These are phyloP conservation scores for Tillandsia fasciculata DNA, from an alignment of 176 grass and related monocot genomes.

Conservation along the genomic window DNA sequence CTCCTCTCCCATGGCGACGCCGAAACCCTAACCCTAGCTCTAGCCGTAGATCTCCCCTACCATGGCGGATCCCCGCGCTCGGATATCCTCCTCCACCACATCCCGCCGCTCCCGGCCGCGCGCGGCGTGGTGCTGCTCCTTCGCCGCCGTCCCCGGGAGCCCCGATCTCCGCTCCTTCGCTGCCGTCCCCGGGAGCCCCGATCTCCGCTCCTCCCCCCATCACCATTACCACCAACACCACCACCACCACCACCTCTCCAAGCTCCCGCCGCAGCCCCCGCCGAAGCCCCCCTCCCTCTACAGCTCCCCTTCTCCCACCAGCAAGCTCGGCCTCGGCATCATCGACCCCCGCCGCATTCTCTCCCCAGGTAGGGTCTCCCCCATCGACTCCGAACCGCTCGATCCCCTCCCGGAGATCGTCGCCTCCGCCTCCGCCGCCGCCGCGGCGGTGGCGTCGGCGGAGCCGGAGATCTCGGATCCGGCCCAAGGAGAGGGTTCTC, in stretches of 20 bases:
- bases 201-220: slow-evolving; percentile 24
- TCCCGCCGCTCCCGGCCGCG: slow-evolving; percentile 25
- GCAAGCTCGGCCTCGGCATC: slow-evolving; percentile 42
- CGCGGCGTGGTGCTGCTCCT: slow-evolving; percentile 72
- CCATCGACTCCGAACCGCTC: slow-evolving; percentile 57
- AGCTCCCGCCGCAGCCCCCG: slow-evolving; percentile 39
- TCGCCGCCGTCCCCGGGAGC: slow-evolving; percentile 35
- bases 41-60: background rate
- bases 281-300: slow-evolving; percentile 51
- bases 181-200: slow-evolving; percentile 38
- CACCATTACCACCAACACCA: background rate
- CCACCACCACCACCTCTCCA: background rate
- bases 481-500: background rate
- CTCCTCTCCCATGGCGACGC: slow-evolving; percentile 22
- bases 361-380: slow-evolving; percentile 84
- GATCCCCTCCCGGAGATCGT: slow-evolving; percentile 9
- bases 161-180: slow-evolving; percentile 51
- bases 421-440: background rate
- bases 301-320: slow-evolving; percentile 54
- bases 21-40: slow-evolving; percentile 2
- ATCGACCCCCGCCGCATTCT: slow-evolving; percentile 81
- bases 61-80: slow-evolving; percentile 25
- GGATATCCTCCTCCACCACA: slow-evolving; percentile 16
- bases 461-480: slow-evolving; percentile 20
- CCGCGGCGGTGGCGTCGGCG: background rate